Evolutionary conservation across 2,329 filamentous ascomycete species (phyloP).

Genomic region (Neoscytalidium dimidiatum): DNA sequence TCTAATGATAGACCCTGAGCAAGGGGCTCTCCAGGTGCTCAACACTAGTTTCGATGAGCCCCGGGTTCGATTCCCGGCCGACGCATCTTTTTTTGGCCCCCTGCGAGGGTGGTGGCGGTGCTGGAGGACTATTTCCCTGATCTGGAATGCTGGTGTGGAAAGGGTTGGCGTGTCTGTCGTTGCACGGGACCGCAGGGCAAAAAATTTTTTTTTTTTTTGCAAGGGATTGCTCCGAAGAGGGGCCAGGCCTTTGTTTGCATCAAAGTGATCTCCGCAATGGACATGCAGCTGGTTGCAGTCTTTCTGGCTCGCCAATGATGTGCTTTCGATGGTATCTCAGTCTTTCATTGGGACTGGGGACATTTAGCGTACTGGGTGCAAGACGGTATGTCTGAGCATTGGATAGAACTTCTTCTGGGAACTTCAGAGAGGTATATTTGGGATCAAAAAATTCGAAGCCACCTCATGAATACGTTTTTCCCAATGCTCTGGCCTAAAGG

Average conservation of each 20-base stretch:
- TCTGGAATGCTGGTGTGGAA: neutral
- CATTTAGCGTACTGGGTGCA: no score
- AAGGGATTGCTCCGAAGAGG: neutral
- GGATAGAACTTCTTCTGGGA: no score
- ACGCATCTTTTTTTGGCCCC: slow-evolving; percentile 8
- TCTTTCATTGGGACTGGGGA: no score
- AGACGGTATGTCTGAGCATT: no score
- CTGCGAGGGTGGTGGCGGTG: neutral
- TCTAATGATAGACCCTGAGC: neutral
- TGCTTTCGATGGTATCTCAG: no score
- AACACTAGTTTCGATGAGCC: slow-evolving; percentile 13
- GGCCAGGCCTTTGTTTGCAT: neutral
- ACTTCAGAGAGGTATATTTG: no score
- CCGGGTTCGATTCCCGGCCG: slow-evolving; percentile 21
- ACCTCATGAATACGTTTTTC: no score
- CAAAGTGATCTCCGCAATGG: neutral
- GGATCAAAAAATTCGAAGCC: no score
- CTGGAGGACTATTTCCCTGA: neutral
- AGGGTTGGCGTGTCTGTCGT: neutral
- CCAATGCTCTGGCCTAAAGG: no score
- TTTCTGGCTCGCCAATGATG: neutral
- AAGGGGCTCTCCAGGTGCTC: neutral
- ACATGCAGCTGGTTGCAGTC: neutral
- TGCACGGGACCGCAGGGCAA: neutral
- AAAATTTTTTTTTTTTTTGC: slow-evolving; percentile 14